These are phyloP conservation scores for Pseudognaphalium luteoalbum DNA, from an alignment of 129 eudicot species.

Conservation along the genomic window DNA sequence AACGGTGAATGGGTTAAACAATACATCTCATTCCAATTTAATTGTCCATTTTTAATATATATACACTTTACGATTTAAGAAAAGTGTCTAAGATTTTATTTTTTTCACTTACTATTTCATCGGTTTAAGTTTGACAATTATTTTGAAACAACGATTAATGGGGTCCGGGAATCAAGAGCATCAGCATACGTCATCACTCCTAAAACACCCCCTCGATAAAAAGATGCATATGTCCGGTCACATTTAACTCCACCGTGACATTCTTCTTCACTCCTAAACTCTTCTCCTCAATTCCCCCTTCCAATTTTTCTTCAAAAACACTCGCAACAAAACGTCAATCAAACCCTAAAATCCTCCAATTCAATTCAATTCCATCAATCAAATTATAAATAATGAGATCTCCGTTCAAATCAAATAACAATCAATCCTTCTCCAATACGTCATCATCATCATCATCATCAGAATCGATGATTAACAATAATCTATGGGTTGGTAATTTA, in stretches of 20 bases:
- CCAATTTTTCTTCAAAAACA: neutral
- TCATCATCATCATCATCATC: conserved; percentile 30
- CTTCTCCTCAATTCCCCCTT: neutral
- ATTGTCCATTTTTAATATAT: too few relatives aligned
- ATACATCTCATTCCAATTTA: too few relatives aligned
- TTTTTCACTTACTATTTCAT: too few relatives aligned
- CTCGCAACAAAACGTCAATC: neutral
- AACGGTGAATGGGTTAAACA: too few relatives aligned
- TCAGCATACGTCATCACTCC: too few relatives aligned
- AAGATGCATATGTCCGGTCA: neutral
- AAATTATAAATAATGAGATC: conserved; percentile 23
- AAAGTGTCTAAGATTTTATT: too few relatives aligned
- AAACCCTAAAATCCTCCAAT: neutral
- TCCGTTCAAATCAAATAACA: conserved; percentile 29
- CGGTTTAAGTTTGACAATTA: too few relatives aligned
- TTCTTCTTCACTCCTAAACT: neutral
- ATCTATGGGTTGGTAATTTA: conserved; percentile 71
- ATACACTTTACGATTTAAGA: too few relatives aligned
- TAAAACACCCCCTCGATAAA: neutral
- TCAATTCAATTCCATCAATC: neutral
- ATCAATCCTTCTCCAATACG: conserved; percentile 15
- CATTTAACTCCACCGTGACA: neutral
- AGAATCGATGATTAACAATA: conserved; percentile 42
- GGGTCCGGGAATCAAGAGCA: too few relatives aligned
- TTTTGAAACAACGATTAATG: too few relatives aligned